These are phyloP conservation scores for Mortierella sp. DNA, from an alignment of 371 early-diverging fungal genomes.

Conservation along the genomic window DNA sequence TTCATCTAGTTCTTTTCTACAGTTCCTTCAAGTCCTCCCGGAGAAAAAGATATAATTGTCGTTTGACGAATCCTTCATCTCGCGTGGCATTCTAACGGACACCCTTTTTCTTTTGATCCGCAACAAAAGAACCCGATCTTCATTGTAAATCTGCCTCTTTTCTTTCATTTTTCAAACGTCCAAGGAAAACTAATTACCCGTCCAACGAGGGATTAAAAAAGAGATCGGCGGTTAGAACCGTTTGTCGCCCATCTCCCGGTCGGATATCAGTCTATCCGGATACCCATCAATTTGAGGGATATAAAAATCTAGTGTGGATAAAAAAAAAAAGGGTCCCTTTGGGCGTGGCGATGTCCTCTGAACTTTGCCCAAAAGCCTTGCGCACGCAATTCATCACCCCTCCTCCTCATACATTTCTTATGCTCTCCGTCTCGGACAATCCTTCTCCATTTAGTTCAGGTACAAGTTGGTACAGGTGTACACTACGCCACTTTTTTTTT, in stretches of 20 bases:
- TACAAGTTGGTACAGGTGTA: neutral
- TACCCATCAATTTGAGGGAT: neutral
- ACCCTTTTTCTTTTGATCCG: too few species aligned
- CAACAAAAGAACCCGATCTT: too few species aligned
- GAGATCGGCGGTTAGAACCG: too few species aligned
- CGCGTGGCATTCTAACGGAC: too few species aligned
- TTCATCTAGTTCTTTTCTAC: neutral
- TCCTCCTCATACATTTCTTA: neutral
- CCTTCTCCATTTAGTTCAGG: neutral
- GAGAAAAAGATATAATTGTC: too few species aligned
- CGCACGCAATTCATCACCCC: neutral
- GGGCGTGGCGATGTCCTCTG: neutral
- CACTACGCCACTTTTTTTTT: slow-evolving; percentile 8
- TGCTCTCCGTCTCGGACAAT: neutral
- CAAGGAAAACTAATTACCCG: too few species aligned
- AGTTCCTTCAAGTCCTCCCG: too few species aligned
- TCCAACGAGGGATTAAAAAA: neutral
- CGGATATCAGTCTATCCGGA: neutral
- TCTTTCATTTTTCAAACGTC: too few species aligned
- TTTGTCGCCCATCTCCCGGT: neutral
- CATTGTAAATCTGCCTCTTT: too few species aligned
- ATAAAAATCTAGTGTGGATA: neutral
- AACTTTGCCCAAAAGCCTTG: slow-evolving; percentile 4
- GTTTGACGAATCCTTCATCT: too few species aligned
- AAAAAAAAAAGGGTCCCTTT: slow-evolving; percentile 7